Base-by-base conservation (phyloP, 2,329 filamentous ascomycete species). In the Pyrenochaeta sp. region DNA sequence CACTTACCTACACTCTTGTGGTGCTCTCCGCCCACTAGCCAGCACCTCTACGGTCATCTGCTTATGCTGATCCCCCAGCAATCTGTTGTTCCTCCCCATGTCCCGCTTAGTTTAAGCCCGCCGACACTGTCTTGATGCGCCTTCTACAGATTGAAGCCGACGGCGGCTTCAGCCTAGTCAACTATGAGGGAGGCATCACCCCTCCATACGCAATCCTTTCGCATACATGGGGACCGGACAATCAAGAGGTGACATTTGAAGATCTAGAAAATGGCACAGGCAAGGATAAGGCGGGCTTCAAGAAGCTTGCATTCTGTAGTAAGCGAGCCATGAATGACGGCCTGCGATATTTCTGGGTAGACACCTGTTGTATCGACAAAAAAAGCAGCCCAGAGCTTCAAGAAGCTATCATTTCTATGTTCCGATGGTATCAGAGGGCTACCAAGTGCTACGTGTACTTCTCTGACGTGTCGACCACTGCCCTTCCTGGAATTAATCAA, bases 341-440 rank as follows among this genome's bases (percentile, higher is more conserved):
- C 2, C 15, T 66, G 22, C 25, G 37, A 8, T 62, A 61, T 5
- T 58, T 63, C 8, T 68, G 59, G 63, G 52, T 66, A 1, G 63
- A 64, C 22, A 66, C 65, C 1, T 68, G 59, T 37, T 67, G 64
- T 40, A 68, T 69, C 22, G 50, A 69, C 36, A 66, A 69, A 30
- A 50, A 42, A 0, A 55, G 54, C 32, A 46, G 39, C 5, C 34
- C 57, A 0, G 64, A 68, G 12, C 25, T 63, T 5, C 40, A 48
- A 9, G 65, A 55, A 28, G 49, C 66, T 1, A 67, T 65, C 24
- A 67, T 62, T 5, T 67, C 62, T 2, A 67, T 67, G 62, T 68
- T 61, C 7, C 15, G 30, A 2, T 67, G 58, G 60, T 68, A 66
- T 30, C 5, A 32, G 19, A n/a, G 52, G 12, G 60, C 62, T 7